Evolutionary conservation across 768 basidiomycete genomes (phyloP), one percentile per base, ranked within the genome.

Genomic region (Auricularia sp.): DNA sequence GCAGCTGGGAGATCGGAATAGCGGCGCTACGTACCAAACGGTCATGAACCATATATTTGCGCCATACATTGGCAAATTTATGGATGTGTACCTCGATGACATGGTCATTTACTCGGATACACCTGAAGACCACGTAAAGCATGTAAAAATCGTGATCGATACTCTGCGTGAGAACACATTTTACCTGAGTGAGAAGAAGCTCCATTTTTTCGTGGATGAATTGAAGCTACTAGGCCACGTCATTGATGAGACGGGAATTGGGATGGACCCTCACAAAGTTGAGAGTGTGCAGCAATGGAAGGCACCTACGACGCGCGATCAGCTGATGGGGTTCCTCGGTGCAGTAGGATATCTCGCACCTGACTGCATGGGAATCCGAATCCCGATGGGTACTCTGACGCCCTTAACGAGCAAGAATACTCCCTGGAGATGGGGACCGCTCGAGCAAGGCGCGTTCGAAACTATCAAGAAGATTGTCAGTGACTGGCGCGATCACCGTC

Each of bases 241-340:
- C 0, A 64, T 83, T 1, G 72, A 75, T 29, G 70, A 76, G n/a
- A 18, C 74, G 0, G 78, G 80, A 0, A 79, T 83, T 21, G 61
- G 62, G 0, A 80, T 81, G 77, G 79, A 82, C 44, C 77, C 78
- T 0, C 68, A 76, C n/a, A 83, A 82, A 56, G 78, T 83, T 0
- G 75, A 80, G 36, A 63, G 67, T 0, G 70, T 81, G 0, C 0
- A 71, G 0, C 74, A 74, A 34, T 74, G 73, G 73, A 73, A 73
- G 63, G 61, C 62, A 1, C 73, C 73, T 0, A 73, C 72, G 0
- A 76, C 72, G 23, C 70, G 71, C 0, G 76, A 74, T 29, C 66
- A 76, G 18, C 64, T 80, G 0, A 64, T 70, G 0, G 74, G 75
- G 0, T 81, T 81, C 62, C 60, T 75, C 0, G 74, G 77, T 0